A percentile compares a stretch with the other conserved stretches of the same genome.
These are phyloP conservation scores for Tremella fuciformis DNA, from an alignment of 768 basidiomycete genomes.

Conservation along the genomic window DNA sequence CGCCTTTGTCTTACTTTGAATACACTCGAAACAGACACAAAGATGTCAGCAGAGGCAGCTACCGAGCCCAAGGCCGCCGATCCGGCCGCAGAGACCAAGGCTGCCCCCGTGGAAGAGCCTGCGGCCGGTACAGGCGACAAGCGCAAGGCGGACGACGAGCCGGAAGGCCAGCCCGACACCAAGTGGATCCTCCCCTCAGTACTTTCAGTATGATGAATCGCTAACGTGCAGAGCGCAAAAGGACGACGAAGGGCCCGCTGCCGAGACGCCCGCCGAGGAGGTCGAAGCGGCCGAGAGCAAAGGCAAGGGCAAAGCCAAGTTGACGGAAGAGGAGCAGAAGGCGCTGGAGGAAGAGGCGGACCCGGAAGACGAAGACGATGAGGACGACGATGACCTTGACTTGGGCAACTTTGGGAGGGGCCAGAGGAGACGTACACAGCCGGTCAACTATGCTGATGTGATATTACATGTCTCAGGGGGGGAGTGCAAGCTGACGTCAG, in stretches of 20 bases:
- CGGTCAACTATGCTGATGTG: constrained; percentile 40
- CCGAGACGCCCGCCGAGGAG: constrained; percentile 8
- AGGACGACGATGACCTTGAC: constrained; percentile 58
- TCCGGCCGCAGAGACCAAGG: background rate
- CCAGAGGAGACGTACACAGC: constrained; percentile 51
- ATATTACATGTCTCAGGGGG: constrained; percentile 29
- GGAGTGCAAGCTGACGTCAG: constrained; percentile 44
- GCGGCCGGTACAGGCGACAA: background rate
- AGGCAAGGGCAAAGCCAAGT: constrained; percentile 1
- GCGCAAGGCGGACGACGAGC: no score
- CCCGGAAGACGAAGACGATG: constrained; percentile 59
- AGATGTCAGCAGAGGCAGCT: constrained; percentile 1
- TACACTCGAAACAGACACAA: no score
- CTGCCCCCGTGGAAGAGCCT: background rate
- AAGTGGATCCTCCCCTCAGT: no score
- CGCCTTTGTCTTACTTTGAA: no score
- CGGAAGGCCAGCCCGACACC: no score
- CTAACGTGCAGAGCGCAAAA: background rate
- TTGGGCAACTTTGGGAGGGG: constrained; percentile 21
- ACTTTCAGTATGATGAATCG: no score
- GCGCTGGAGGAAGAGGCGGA: constrained; percentile 43
- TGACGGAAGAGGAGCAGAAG: constrained; percentile 20
- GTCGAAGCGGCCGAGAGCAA: background rate
- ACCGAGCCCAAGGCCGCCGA: background rate
- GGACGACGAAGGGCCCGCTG: constrained; percentile 1